Conservation (phyloP, 2,329 filamentous ascomycete genomes). For the Hypoxylon sp. region DNA sequence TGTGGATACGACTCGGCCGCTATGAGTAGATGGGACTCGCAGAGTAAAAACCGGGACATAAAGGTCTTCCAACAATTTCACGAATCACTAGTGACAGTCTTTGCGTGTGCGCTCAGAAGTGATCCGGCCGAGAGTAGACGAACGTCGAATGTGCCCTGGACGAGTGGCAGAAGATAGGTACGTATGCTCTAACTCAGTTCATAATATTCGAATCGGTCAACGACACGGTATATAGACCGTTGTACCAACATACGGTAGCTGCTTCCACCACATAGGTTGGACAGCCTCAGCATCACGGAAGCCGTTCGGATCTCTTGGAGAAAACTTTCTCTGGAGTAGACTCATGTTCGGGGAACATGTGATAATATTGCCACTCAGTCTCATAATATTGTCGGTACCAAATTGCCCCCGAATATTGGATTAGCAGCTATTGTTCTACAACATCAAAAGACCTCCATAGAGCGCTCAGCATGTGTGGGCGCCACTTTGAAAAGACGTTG, state of each 20-base stretch:
- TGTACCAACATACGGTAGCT: constrained; percentile 7
- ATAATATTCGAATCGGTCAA: neutral
- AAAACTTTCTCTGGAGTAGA: neutral
- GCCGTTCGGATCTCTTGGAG: constrained; percentile 4
- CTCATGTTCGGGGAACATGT: constrained; percentile 7
- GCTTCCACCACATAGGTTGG: neutral
- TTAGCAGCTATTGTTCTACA: constrained; percentile 16
- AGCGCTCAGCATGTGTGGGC: constrained; percentile 7
- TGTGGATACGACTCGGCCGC: neutral
- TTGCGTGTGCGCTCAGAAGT: neutral
- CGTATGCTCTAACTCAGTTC: neutral
- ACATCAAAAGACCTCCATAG: constrained; percentile 11
- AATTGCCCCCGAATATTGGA: constrained; percentile 9
- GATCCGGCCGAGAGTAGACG: neutral
- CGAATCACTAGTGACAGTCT: neutral
- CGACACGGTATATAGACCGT: constrained; percentile 2
- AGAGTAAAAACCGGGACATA: neutral
- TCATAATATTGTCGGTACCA: constrained; percentile 4
- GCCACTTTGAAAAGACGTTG: constrained; percentile 5
- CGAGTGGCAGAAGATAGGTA: neutral
- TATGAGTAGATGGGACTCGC: neutral
- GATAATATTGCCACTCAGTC: constrained; percentile 7
- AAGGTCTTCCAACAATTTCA: neutral
- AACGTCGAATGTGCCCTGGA: neutral
- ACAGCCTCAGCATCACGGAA: constrained; percentile 3